A percentile compares a stretch with the other conserved stretches of the same genome.
phyloP scores from a whole-genome alignment of 2,329 filamentous ascomycete species.

The Clarireedia hainanense region DNA sequence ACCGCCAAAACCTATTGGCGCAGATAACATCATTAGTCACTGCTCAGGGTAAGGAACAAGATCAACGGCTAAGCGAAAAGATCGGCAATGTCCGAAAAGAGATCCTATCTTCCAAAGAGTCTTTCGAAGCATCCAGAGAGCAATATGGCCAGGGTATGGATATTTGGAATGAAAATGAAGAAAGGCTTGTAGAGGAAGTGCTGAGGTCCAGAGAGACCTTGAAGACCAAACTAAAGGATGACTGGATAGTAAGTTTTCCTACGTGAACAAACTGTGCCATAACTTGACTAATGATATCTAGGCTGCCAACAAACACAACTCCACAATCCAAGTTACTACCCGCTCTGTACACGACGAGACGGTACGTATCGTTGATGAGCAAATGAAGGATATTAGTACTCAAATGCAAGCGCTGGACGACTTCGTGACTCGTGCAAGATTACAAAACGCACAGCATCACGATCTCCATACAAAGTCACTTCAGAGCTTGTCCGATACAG shows the following conservation, averaged over 20 bases:
- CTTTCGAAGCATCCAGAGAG: conserved; percentile 56
- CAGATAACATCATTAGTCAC: conserved; percentile 75
- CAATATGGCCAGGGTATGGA: conserved; percentile 67
- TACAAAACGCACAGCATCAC: conserved; percentile 73
- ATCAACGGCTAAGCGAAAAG: conserved; percentile 58
- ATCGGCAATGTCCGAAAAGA: conserved; percentile 56
- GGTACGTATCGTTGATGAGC: conserved; percentile 78
- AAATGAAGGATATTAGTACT: conserved; percentile 77
- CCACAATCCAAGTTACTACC: conserved; percentile 74
- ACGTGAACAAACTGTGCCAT: neutral
- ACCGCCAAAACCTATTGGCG: conserved; percentile 64
- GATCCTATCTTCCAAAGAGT: conserved; percentile 54
- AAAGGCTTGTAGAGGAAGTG: conserved; percentile 61
- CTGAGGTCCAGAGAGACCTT: conserved; percentile 66
- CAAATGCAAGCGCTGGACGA: conserved; percentile 88
- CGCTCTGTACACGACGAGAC: conserved; percentile 87
- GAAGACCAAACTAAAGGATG: conserved; percentile 75
- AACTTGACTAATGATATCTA: conserved; percentile 28
- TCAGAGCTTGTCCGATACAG: conserved; percentile 55
- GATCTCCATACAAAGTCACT: conserved; percentile 60
- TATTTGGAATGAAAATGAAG: conserved; percentile 62
- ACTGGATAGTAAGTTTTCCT: conserved; percentile 62
- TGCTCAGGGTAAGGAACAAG: conserved; percentile 65
- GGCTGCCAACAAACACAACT: conserved; percentile 70
- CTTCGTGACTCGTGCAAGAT: conserved; percentile 75